Evolutionary conservation across 768 basidiomycete species (phyloP).

Genomic region (Botryobasidium botryosum): DNA sequence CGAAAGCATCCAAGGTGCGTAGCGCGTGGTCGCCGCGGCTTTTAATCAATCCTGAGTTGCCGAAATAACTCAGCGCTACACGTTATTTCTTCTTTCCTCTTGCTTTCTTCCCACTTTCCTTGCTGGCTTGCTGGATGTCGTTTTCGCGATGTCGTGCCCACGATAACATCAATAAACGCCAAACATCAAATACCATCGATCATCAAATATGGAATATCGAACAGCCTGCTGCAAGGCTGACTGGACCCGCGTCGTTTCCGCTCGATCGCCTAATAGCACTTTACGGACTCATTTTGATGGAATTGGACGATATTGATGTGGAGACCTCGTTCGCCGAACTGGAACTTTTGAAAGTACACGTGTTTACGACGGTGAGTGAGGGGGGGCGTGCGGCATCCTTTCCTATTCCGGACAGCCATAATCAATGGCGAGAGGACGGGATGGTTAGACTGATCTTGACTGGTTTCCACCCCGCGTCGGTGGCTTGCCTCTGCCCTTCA

Average conservation of each 20-base stretch:
- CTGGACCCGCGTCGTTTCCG: constrained; percentile 64
- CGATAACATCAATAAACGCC: too few relatives aligned
- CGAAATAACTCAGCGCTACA: constrained; percentile 14
- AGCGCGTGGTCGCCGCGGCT: not conserved
- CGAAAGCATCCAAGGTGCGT: constrained; percentile 2
- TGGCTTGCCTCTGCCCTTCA: constrained; percentile 17
- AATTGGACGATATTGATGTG: constrained; percentile 30
- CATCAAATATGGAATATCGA: too few relatives aligned
- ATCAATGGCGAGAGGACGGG: too few relatives aligned
- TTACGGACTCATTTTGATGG: constrained; percentile 58
- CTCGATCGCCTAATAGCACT: constrained; percentile 69
- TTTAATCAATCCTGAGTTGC: too few relatives aligned
- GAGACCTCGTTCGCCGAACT: constrained; percentile 27
- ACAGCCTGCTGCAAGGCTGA: constrained; percentile 57
- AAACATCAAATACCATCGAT: too few relatives aligned
- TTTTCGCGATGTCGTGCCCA: constrained; percentile 12
- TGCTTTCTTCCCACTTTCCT: too few relatives aligned
- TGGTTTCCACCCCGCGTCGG: too few relatives aligned
- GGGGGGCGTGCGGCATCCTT: not conserved
- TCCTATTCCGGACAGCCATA: not conserved
- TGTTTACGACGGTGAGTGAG: constrained; percentile 38
- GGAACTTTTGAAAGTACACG: constrained; percentile 52
- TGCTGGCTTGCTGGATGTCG: too few relatives aligned
- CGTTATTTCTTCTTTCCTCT: too few relatives aligned
- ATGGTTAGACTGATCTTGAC: not conserved